A percentile compares a stretch with the other conserved stretches of the same genome.
Conservation (phyloP, 2,329 filamentous ascomycete genomes). For the Fusarium verticillioides region DNA sequence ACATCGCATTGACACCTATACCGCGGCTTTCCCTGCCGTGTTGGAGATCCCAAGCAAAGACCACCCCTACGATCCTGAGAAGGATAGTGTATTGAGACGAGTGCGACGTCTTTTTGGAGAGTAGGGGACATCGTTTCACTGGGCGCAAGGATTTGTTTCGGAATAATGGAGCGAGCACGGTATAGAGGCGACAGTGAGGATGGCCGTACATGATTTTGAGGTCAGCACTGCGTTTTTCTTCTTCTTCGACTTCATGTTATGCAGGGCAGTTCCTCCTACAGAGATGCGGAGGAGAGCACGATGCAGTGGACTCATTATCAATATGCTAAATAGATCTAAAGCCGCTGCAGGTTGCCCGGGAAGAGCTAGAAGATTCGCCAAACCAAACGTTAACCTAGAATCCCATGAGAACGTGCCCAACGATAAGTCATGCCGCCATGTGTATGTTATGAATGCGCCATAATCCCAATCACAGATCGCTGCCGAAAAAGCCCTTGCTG, state of each 20-base stretch:
- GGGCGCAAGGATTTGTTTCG: conserved; percentile 14
- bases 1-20: conserved; percentile 89
- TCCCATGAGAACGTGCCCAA: conserved; percentile 34
- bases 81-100: conserved; percentile 94
- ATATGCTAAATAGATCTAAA: conserved; percentile 40
- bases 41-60: conserved; percentile 99
- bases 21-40: conserved; percentile 93
- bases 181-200: background rate
- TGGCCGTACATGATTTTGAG: conserved; percentile 3
- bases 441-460: conserved; percentile 19
- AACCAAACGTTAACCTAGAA: conserved; percentile 28
- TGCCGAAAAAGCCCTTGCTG: conserved; percentile 52
- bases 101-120: conserved; percentile 77
- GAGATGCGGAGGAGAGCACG: conserved; percentile 7
- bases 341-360: conserved; percentile 37
- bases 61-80: conserved; percentile 98
- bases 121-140: conserved; percentile 53
- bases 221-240: conserved; percentile 13
- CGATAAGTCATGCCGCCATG: conserved; percentile 21
- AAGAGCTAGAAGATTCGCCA: conserved; percentile 39
- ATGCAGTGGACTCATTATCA: conserved; percentile 27
- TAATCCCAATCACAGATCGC: conserved; percentile 53
- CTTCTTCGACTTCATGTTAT: background rate
- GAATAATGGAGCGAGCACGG: conserved; percentile 1
- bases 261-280: conserved; percentile 7